phyloP scores from a whole-genome alignment of 345 rosid species.

The Triadica sebifera region DNA sequence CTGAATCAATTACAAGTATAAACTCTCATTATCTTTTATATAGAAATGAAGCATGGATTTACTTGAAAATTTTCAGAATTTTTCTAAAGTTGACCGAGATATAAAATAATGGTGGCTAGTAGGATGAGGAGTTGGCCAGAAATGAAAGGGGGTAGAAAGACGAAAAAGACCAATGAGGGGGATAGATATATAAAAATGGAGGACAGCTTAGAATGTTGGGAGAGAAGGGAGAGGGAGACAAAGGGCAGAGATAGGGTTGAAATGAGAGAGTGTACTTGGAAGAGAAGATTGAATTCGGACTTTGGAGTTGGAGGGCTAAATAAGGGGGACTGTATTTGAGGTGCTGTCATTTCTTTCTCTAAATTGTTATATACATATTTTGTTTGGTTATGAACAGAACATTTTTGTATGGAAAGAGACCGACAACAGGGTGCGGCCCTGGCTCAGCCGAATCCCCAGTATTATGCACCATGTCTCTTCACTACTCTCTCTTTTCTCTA shows the following conservation, averaged over 20 bases:
- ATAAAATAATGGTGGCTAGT: background rate
- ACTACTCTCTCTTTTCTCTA: no score
- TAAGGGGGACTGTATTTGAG: constrained; percentile 19
- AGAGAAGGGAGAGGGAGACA: constrained; percentile 32
- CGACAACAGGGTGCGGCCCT: constrained; percentile 55
- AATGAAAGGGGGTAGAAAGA: no score
- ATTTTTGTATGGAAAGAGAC: constrained; percentile 37
- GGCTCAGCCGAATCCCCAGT: constrained; percentile 49
- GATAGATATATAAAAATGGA: no score
- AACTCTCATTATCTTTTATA: no score
- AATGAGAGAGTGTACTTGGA: constrained; percentile 10
- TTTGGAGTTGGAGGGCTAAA: no score
- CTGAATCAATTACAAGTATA: no score
- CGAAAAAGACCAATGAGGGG: background rate
- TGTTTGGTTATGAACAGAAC: constrained; percentile 11
- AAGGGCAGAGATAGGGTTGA: constrained; percentile 27
- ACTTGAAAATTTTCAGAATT: no score
- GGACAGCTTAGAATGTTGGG: constrained; percentile 50
- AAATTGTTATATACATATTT: background rate
- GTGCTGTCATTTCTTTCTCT: constrained; percentile 42
- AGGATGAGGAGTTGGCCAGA: no score
- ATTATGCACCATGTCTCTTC: constrained; percentile 42
- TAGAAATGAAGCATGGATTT: no score
- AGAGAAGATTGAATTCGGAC: no score
- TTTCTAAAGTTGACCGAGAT: no score